These are phyloP conservation scores for Phytophthora ohioensis DNA, from an alignment of 352 stramenopile genomes.

Conservation along the genomic window DNA sequence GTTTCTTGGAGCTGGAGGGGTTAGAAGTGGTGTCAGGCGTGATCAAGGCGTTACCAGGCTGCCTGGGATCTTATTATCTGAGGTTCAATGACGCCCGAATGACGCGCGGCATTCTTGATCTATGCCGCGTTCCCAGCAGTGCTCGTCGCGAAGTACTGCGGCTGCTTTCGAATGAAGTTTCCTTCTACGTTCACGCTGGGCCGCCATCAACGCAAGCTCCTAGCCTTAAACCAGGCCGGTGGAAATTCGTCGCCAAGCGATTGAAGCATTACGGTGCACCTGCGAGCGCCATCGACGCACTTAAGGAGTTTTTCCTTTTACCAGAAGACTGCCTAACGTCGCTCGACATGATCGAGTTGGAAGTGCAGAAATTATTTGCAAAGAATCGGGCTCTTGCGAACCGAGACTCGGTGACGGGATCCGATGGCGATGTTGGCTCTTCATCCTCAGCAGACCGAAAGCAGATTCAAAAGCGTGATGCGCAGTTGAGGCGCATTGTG, in stretches of 20 bases:
- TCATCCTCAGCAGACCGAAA: conserved; percentile 45
- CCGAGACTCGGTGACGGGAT: conserved; percentile 26
- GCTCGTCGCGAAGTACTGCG: conserved; percentile 77
- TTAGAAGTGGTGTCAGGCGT: conserved; percentile 83
- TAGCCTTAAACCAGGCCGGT: conserved; percentile 72
- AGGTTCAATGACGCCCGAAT: conserved; percentile 83
- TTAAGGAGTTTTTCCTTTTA: conserved; percentile 82
- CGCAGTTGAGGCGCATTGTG: conserved; percentile 64
- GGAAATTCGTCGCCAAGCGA: conserved; percentile 80
- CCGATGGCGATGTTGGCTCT: conserved; percentile 24
- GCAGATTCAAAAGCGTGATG: conserved; percentile 73
- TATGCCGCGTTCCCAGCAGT: conserved; percentile 62
- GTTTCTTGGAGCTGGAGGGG: conserved; percentile 81
- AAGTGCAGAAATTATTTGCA: conserved; percentile 70
- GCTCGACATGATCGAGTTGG: conserved; percentile 71
- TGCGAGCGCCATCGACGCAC: conserved; percentile 55
- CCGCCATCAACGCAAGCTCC: conserved; percentile 63
- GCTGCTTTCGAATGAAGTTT: conserved; percentile 82
- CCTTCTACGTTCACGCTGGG: conserved; percentile 67
- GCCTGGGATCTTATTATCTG: conserved; percentile 81
- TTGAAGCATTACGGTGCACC: conserved; percentile 69
- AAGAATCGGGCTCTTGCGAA: conserved; percentile 43
- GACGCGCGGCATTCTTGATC: conserved; percentile 72
- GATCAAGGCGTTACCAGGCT: conserved; percentile 64
- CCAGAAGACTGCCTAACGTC: conserved; percentile 69